Evolutionary conservation across 2,329 filamentous ascomycete genomes (phyloP), one percentile per base, ranked within the genome.

Genomic region (Colletotrichum liriopes): DNA sequence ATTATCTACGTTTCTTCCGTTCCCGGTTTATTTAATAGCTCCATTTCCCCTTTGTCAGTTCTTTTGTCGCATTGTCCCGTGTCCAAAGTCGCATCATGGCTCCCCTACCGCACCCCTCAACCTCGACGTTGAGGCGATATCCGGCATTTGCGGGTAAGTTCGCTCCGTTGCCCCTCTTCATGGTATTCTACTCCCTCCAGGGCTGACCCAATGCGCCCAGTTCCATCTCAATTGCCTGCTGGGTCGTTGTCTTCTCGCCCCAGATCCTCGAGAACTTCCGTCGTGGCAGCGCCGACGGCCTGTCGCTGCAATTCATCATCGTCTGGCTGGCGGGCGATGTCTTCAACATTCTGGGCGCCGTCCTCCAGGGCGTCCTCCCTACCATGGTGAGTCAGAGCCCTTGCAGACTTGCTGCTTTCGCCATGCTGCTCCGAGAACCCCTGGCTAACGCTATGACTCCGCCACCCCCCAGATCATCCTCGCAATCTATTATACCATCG

Each of bases 221-320:
- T 45, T 98, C 95, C 11, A 95, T 99, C 76, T 98, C 94, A 56
- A 98, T 99, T 80, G 95, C 95, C 62, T 98, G 95, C 81, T 98
- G 96, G 96, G 93, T 98, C 69, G 94, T 98, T 45, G 96, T 99
- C 70, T 99, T 98, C 85, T 96, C 94, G 0, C 96, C 96, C 2
- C 96, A 99, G 77, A 98, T 99, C 77, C 92, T 98, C 77, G 94
- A 98, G 79, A 98, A 98, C 80, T 98, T 98, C 84, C 92, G 92
- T 74, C 90, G 95, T 67, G 86, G 90, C 75, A 97, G 93, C 51
- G 94, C 95, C 70, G 94, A 98, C 80, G 96, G 95, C 2, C 87
- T 98, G 1, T 97, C 94, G 0, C 89, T 98, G 18, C 92, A 96
- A 67, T 99, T 98, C 85, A 91, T 98, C 79, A 92, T 97, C 72